Percentiles rank a stretch among this genome's conserved stretches.
phyloP scores from a whole-genome alignment of 352 stramenopile species.

The Pythium aphanidermatum region DNA sequence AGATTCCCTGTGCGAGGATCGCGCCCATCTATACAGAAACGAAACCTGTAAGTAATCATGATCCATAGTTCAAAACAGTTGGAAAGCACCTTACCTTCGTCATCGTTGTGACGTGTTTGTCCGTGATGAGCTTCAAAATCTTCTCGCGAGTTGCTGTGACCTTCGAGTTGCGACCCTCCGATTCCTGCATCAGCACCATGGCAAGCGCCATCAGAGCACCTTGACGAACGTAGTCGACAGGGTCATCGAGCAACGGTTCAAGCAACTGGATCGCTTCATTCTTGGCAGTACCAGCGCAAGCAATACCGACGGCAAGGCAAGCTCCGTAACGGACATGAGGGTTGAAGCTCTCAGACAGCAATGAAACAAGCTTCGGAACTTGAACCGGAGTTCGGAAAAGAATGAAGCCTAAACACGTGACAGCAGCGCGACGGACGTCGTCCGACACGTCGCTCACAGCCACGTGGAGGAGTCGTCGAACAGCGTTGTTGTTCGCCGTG shows the following conservation, averaged over 20 bases:
- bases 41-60: not conserved
- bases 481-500: conserved; percentile 96
- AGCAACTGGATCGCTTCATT: conserved; percentile 96
- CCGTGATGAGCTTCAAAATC: conserved; percentile 88
- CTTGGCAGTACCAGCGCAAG: conserved; percentile 95
- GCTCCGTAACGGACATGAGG: conserved; percentile 98
- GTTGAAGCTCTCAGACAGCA: conserved; percentile 99
- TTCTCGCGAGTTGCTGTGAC: conserved; percentile 82
- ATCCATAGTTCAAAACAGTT: no score
- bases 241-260: conserved; percentile 97
- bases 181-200: conserved; percentile 99
- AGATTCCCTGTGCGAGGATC: conserved; percentile 95
- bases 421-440: conserved; percentile 96
- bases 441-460: conserved; percentile 98
- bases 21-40: conserved; percentile 86
- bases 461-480: conserved; percentile 96
- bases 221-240: conserved; percentile 98
- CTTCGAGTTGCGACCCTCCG: conserved; percentile 79
- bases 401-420: conserved; percentile 97
- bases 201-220: conserved; percentile 94
- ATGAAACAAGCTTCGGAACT: conserved; percentile 86
- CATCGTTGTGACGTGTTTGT: conserved; percentile 98
- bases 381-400: conserved; percentile 97
- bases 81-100: no score
- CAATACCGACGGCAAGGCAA: conserved; percentile 98